Base-by-base conservation (phyloP, 2,329 filamentous ascomycete genomes). In the Xylariales sp. region DNA sequence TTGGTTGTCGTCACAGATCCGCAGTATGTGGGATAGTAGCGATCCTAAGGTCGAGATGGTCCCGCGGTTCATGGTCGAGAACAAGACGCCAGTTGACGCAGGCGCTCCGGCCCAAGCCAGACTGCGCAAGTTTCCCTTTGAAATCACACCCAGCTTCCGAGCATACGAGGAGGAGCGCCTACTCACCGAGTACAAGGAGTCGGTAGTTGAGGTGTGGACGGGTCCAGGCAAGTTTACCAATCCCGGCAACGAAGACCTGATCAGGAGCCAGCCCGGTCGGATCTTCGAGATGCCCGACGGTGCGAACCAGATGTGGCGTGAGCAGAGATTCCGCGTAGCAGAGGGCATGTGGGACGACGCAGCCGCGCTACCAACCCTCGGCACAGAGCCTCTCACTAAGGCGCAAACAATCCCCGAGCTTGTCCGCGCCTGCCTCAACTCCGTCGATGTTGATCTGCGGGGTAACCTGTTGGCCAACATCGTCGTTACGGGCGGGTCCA, bases 201-300 rank as follows among this genome's bases (percentile, higher is more conserved):
- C 86, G 14, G 88, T 96, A 12, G 89, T 97, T 20, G 89, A 96
- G 66, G 82, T 91, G 11, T 98, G 93, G 91, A 79, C 81, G 19
- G 88, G 88, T 1, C 87, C 87, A 0, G 83, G 83, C 45, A 76
- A 81, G 46, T 80, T 88, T 54, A 62, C 64, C 31, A 66, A 63
- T 51, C 76, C 68, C 16, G 80, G 82, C 27, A 94, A 91, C 59
- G 81, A 93, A 58, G 90, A 96, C 31, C 73, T 80, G 35, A 82
- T 83, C 44, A 83, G 78, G 60, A 74, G 68, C 32, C 80, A 82
- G 49, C 87, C 88, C 1, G 87, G 88, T 29, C 84, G 88, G 39
- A 86, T 93, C 9, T 98, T 96, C 57, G 93, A 98, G 70, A 93
- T 98, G 78, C 93, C 93, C 8, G 88, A 97, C 59, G 93, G 93